Base-by-base conservation (phyloP, 768 basidiomycete genomes). In the Tephrocybe sp. region DNA sequence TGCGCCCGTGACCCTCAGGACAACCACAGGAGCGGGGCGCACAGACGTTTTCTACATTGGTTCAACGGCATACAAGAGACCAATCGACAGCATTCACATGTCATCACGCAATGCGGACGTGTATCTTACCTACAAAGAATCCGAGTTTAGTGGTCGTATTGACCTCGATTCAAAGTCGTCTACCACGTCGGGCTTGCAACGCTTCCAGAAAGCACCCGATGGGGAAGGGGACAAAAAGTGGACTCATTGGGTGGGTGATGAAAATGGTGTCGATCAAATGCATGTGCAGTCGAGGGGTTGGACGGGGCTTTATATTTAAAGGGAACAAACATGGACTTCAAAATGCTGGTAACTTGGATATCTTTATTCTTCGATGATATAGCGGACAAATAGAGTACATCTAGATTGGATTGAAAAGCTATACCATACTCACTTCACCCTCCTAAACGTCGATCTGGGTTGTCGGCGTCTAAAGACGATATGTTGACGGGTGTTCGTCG, bases 101-200 rank as follows among this genome's bases (percentile, higher is more conserved):
- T 78, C 79, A 5, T 69, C 77, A 13, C 65, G 67, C 56, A 78
- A 75, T 52, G 82, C 72, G 5, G 78, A 83, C 47, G 61, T 83
- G 62, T 78, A 82, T 64, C 64, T 85, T 42, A 80, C 72, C 3
- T 84, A 84, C 63, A 68, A 68, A 49, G 65, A 79, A 26, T 70
- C 81, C 11, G 68, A 72, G 40, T 80, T 76, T 65, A 73, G 64
- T 55, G 83, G 82, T 5, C 70, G 68, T 38, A 63, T 82, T 41
- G 63, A 73, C 26, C 51, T 84, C 30, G 54, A 67, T 5, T 72
- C 79, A 20, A 72, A 65, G 41, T 77, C 76, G 4, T 75, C 57
- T 51, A 68, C 66, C 20, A 60, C 69, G 6, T 68, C 65, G 19
- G 70, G 70, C 9, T 51, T 65, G 8, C 54, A 58, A 10, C 54